Base-by-base conservation (phyloP, 2,329 filamentous ascomycete genomes). In the Diaporthe helianthi region DNA sequence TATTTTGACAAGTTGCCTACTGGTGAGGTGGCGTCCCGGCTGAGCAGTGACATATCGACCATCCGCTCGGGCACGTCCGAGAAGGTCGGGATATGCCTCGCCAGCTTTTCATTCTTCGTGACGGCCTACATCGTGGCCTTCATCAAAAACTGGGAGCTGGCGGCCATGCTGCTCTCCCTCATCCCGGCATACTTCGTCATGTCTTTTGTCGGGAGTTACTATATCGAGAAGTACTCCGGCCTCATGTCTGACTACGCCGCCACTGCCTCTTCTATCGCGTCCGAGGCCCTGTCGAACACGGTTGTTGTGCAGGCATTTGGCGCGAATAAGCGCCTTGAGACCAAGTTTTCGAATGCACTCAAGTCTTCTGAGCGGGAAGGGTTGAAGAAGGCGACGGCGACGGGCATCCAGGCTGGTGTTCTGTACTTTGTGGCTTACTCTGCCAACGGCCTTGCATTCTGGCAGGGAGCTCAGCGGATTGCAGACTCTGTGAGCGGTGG, bases 11-110 rank as follows among this genome's bases (percentile, higher is more conserved):
- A 83, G 19, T 81, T 89, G 12, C 85, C 88, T 61, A 83, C 89
- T 0, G 89, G 89, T 19, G 88, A 92, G 76, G 86, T 92, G 9
- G 84, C 87, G 1, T 87, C 87, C 12, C 84, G 90, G n/a, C 84
- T 93, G 54, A 89, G 89, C 75, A 82, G 84, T 63, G 90, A 93
- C 73, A 89, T 92, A 26, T 86, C 89, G 70, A 85, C 87, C 0
- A 89, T 93, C 66, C 90, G 90, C 72, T 85, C 86, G 0, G 91
- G 90, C 9, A 92, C 90, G 0, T 89, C 87, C 0, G 91, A 92
- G 78, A 93, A 93, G 77, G 89, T 91, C 17, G 90, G 90, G 52
- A 86, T 92, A 33, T 86, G 86, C 71, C 81, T 93, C 9, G 83
- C 85, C 26, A 89, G 85, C 65, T 77, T 87, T 10, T 88, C 88